Conservation (phyloP, 1,139 yeast genomes). For the Geotrichum australiense region DNA sequence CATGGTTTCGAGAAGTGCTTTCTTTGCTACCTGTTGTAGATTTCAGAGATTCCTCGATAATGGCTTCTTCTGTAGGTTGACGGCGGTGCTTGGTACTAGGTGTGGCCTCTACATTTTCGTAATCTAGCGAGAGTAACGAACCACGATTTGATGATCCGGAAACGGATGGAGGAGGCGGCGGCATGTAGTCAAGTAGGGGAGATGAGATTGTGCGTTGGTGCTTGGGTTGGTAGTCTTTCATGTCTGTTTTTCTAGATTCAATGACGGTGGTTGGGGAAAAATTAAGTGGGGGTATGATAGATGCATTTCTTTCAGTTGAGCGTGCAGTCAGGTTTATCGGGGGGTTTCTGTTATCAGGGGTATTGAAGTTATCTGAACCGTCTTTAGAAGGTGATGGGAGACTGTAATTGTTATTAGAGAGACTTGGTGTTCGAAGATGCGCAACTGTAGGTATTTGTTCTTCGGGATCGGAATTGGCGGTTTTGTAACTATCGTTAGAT, state of each 20-base stretch:
- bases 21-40: constrained; percentile 1
- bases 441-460: no score
- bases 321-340: no score
- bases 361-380: no score
- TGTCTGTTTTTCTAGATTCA: constrained; percentile 2
- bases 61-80: neutral
- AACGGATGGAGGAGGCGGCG: constrained; percentile 12
- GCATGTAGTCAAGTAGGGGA: constrained; percentile 15
- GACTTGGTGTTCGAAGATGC: no score
- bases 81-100: neutral
- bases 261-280: constrained; percentile 8
- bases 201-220: constrained; percentile 17
- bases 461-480: constrained; percentile 10
- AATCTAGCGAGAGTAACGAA: constrained; percentile 3
- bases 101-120: neutral
- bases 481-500: constrained; percentile 11
- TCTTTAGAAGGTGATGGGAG: no score
- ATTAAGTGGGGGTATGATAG: neutral
- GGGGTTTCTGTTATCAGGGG: no score
- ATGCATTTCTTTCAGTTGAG: no score
- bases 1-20: neutral
- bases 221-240: no score
- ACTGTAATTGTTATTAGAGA: no score
- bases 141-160: constrained; percentile 6
- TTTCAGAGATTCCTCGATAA: constrained; percentile 1